Evolutionary conservation across 1,284 basidiomycete genomes (phyloP).

Genomic region (Ustilago loliicola): DNA sequence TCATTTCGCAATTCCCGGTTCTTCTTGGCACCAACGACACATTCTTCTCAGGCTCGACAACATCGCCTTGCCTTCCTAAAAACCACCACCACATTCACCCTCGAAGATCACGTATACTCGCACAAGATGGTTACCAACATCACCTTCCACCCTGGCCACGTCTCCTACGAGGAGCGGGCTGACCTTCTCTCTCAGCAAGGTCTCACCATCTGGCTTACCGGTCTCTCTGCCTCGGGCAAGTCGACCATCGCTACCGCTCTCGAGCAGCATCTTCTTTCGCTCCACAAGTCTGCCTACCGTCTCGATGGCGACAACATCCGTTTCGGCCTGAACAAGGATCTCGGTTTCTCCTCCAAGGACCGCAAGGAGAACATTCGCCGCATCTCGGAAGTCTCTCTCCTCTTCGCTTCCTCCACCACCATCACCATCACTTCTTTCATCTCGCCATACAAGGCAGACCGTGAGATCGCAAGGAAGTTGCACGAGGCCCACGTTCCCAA

Average conservation of each 20-base stretch:
- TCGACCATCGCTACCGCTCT: slow-evolving; percentile 97
- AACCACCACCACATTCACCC: no score
- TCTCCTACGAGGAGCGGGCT: slow-evolving; percentile 65
- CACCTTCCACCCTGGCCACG: slow-evolving; percentile 80
- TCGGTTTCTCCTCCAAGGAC: slow-evolving; percentile 94
- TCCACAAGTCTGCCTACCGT: slow-evolving; percentile 87
- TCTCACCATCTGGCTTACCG: slow-evolving; percentile 61
- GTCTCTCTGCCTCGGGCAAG: slow-evolving; percentile 73
- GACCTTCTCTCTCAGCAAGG: slow-evolving; percentile 58
- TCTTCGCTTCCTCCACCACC: slow-evolving; percentile 89
- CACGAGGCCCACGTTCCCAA: slow-evolving; percentile 76
- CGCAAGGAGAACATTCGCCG: slow-evolving; percentile 97
- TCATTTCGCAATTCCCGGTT: neutral
- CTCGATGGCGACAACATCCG: slow-evolving; percentile 97
- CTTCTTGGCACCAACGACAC: neutral
- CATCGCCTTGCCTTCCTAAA: neutral
- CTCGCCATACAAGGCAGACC: slow-evolving; percentile 91
- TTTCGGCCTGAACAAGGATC: slow-evolving; percentile 97
- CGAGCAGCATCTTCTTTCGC: slow-evolving; percentile 93
- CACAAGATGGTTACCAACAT: slow-evolving; percentile 84
- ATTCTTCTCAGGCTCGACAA: neutral
- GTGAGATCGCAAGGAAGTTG: slow-evolving; percentile 84
- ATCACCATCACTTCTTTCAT: slow-evolving; percentile 96
- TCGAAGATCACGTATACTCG: neutral
- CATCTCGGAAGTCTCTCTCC: slow-evolving; percentile 95